Conservation (phyloP, 345 rosid genomes). For the Populus alba region DNA sequence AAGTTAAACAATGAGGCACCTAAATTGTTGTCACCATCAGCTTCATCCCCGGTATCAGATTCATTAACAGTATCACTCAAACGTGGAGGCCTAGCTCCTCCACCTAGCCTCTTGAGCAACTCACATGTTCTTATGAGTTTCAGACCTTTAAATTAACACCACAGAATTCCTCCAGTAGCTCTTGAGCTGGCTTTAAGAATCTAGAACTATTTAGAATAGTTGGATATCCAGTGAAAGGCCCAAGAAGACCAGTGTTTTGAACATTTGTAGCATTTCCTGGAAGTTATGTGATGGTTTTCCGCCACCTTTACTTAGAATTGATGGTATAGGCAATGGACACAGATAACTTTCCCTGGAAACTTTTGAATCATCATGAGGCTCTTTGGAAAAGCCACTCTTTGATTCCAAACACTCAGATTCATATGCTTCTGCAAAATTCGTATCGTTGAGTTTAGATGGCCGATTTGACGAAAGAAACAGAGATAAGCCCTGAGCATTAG, state of each 20-base stretch:
- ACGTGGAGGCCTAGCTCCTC: conserved; percentile 24
- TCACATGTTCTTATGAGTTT: conserved; percentile 12
- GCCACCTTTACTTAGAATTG: conserved; percentile 17
- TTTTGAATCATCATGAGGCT: conserved; percentile 17
- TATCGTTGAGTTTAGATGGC: background rate
- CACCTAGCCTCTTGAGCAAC: conserved; percentile 14
- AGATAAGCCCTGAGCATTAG: conserved; percentile 36
- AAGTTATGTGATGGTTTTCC: conserved; percentile 33
- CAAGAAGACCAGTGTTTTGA: conserved; percentile 51
- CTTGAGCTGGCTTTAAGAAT: conserved; percentile 56
- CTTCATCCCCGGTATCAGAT: conserved; percentile 10
- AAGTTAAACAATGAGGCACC: conserved; percentile 19
- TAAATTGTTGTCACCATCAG: conserved; percentile 13
- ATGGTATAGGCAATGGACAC: conserved; percentile 27
- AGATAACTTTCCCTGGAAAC: background rate
- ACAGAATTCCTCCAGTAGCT: conserved; percentile 49
- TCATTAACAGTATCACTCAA: conserved; percentile 14
- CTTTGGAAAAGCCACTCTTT: conserved; percentile 10
- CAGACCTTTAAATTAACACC: background rate
- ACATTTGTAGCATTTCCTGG: conserved; percentile 22
- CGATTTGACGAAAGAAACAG: conserved; percentile 51
- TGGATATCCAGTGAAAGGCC: conserved; percentile 74
- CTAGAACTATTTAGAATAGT: conserved; percentile 54
- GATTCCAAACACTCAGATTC: conserved; percentile 16
- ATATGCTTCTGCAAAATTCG: conserved; percentile 26